phyloP scores from a whole-genome alignment of 257 asterid species.

The Solanum lycopersicoides region DNA sequence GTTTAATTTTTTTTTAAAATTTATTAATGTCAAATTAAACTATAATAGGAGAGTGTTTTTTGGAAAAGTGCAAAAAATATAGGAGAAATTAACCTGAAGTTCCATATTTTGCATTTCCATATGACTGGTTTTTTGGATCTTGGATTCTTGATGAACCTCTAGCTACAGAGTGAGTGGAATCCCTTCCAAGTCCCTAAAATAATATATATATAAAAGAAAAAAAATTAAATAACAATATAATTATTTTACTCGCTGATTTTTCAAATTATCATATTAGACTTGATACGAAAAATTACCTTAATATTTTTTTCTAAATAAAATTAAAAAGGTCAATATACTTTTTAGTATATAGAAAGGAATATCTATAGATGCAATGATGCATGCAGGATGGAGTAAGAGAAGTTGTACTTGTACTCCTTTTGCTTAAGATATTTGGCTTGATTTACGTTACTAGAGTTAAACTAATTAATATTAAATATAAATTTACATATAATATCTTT shows the following conservation, averaged over 20 bases:
- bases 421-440: neutral
- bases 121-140: conserved; percentile 1
- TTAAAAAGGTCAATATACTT: neutral
- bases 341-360: neutral
- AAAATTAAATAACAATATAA: too few relatives aligned
- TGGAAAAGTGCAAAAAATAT: neutral
- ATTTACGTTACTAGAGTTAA: neutral
- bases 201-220: too few relatives aligned
- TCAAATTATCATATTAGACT: neutral
- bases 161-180: conserved; percentile 12
- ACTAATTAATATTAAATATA: neutral
- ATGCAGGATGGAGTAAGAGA: neutral
- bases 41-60: fast-evolving
- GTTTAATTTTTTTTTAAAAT: neutral
- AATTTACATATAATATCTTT: fast-evolving
- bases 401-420: neutral
- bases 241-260: neutral
- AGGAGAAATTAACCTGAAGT: conserved; percentile 27
- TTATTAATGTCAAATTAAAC: neutral
- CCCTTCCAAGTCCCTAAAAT: conserved; percentile 45
- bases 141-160: conserved; percentile 14
- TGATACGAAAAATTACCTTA: too few relatives aligned
- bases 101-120: conserved; percentile 15
- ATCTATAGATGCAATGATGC: neutral
- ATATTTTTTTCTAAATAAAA: neutral